Base-by-base conservation (phyloP, 257 asterid genomes). In the Solanum boliviense region DNA sequence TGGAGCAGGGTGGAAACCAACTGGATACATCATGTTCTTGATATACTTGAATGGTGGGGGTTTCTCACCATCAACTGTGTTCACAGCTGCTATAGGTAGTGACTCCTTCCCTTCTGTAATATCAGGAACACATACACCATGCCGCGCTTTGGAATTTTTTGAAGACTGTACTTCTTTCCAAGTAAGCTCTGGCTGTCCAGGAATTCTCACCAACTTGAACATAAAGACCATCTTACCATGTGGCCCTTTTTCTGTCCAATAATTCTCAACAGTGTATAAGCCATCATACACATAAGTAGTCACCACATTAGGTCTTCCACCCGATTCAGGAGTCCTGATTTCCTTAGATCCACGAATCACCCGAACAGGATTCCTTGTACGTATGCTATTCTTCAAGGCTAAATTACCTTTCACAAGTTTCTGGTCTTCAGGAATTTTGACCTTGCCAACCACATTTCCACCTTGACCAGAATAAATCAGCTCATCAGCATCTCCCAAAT, bases 401-500 rank as follows among this genome's bases (percentile, higher is more conserved):
- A 95, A 88, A 88, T 96, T 95, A 83, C 98, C 99, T 91, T 90
- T 92, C 89, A 89, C 97, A 65, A 96, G 95, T 88, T 96, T 96
- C 86, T 96, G 99, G 81, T 96, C 98, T 91, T 94, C 93, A 1
- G 93, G 93, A 82, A 58, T 31, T 91, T 93, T 95, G 58, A 48
- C 67, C 89, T 93, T 95, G 88, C 93, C 94, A 83, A 87, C 89
- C 11, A 90, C 27, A 41, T 94, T 92, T 83, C 98, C 99, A 23
- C 98, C 99, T 88, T 93, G 97, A 46, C 99, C 98, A 44, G 94
- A 93, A 92, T 96, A 96, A 70, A 91, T 89, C 81, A 96, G 86
- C 84, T 91, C 90, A 81, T 95, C 97, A 38, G 97, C 92, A 68
- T 93, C 90, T 67, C 92, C 96, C 67, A 90, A 58, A n/a, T 93